Percentiles rank a stretch among this genome's conserved stretches.
Conservation (phyloP, 2,329 filamentous ascomycete species). For the Penicillium sp. region DNA sequence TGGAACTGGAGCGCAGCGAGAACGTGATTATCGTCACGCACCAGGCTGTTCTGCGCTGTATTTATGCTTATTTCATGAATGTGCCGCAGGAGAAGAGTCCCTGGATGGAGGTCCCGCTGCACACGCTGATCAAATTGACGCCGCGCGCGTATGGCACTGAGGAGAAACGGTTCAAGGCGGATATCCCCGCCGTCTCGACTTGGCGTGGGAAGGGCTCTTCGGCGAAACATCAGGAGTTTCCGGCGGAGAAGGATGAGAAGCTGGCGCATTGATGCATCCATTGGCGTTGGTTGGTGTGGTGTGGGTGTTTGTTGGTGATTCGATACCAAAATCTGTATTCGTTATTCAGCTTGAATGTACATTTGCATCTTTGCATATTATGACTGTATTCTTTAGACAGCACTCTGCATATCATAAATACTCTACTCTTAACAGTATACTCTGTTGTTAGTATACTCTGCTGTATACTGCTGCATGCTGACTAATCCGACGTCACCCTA, state of each 20-base stretch:
- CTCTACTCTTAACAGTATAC: not conserved
- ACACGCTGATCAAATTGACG: slow-evolving; percentile 95
- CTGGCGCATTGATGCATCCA: slow-evolving; percentile 3
- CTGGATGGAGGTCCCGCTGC: slow-evolving; percentile 98
- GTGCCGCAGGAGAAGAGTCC: slow-evolving; percentile 89
- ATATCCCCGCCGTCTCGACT: slow-evolving; percentile 94
- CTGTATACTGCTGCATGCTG: not conserved
- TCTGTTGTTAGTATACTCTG: not conserved
- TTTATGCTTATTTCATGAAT: slow-evolving; percentile 99
- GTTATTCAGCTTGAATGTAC: not conserved
- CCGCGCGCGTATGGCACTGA: slow-evolving; percentile 92
- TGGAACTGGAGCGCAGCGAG: slow-evolving; percentile 95
- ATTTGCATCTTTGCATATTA: not conserved
- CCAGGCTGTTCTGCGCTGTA: slow-evolving; percentile 93
- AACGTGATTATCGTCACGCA: slow-evolving; percentile 98
- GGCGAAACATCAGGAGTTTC: slow-evolving; percentile 74
- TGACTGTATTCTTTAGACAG: not conserved
- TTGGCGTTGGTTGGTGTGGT: slow-evolving; percentile 3
- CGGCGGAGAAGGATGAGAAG: slow-evolving; percentile 24
- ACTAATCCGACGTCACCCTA: slow-evolving; percentile 1
- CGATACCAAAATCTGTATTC: slow-evolving; percentile 13
- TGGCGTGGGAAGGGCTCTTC: slow-evolving; percentile 94
- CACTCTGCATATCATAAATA: not conserved
- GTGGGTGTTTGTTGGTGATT: slow-evolving; percentile 1
- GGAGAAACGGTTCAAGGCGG: slow-evolving; percentile 82